Evolutionary conservation across 768 basidiomycete genomes (phyloP).

Genomic region (Erythrobasidium yunnanense): DNA sequence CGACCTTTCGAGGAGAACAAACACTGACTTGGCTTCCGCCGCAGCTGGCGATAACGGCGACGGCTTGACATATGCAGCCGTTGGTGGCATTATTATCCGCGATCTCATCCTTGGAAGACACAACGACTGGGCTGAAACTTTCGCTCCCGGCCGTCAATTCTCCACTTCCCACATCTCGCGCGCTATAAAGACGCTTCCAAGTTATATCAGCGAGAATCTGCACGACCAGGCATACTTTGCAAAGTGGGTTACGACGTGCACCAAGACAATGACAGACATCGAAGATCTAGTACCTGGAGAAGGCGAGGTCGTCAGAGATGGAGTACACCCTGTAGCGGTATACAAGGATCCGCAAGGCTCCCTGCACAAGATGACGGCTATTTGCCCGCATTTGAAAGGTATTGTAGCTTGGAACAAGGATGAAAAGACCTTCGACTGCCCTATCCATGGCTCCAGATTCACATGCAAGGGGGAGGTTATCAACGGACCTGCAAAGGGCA

Average conservation of each 20-base stretch:
- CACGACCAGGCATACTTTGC: background rate
- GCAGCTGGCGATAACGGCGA: background rate
- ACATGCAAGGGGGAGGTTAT: conserved; percentile 3
- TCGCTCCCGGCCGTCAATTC: conserved; percentile 4
- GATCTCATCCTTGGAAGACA: background rate
- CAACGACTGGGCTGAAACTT: background rate
- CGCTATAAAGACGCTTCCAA: background rate
- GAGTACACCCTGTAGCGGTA: background rate
- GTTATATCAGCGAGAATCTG: background rate
- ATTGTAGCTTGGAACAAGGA: background rate
- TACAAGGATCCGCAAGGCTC: background rate
- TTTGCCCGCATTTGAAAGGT: background rate
- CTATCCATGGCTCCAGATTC: background rate
- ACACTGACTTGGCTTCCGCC: background rate
- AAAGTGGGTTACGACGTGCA: background rate
- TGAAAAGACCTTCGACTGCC: background rate
- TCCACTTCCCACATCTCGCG: background rate
- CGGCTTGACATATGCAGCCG: background rate
- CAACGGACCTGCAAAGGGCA: background rate
- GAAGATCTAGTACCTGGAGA: background rate
- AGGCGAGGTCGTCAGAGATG: background rate
- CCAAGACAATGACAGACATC: background rate
- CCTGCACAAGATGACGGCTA: background rate
- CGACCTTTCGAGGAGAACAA: background rate
- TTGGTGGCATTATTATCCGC: background rate